Base-by-base conservation (phyloP, 768 basidiomycete species). In the Leccinum arenicola region DNA sequence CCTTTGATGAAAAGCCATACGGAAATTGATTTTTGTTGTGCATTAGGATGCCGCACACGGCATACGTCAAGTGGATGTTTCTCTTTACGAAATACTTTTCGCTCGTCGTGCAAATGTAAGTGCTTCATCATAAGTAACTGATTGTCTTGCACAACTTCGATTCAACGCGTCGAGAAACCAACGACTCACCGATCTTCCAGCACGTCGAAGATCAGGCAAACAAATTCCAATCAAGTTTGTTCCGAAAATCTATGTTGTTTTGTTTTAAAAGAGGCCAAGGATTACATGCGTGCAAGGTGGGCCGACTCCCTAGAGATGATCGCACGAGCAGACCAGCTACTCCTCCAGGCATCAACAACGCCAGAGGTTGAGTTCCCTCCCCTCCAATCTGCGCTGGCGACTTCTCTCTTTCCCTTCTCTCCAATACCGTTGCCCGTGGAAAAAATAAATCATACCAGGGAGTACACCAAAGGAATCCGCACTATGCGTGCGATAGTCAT, bases 401-500 rank as follows among this genome's bases (percentile, higher is more conserved):
- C 43, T 19, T 45, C 19, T 45, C 43, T 45, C 43, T 45, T 19
- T 11, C 10, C 40, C 1, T 19, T 45, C 43, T 45, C 43, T 45
- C 19, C 9, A 43, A 43, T 66, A 68, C 64, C 64, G 54, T 66
- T 66, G 57, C 61, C 21, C 63, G 29, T 54, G 59, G 55, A 33
- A 31, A 33, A 35, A 61, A 40, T 40, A n/a, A 45, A 45, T 45
- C 52, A 49, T 51, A 67, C 65, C 58, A 54, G 43, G 47, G 65
- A 53, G 61, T 61, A 67, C 65, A 67, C 58, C 66, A 40, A 61
- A 57, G 52, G 33, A 48, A 25, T 21, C 21, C 60, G 64, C 68
- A 69, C 68, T 60, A 55, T 69, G 63, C 68, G 68, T 69, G 68
- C 59, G 57, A 69, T 69, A 69, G 68, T 69, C 68, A 69, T 43